Evolutionary conservation across 345 rosid species (phyloP).

Genomic region (Aethionema arabicum): DNA sequence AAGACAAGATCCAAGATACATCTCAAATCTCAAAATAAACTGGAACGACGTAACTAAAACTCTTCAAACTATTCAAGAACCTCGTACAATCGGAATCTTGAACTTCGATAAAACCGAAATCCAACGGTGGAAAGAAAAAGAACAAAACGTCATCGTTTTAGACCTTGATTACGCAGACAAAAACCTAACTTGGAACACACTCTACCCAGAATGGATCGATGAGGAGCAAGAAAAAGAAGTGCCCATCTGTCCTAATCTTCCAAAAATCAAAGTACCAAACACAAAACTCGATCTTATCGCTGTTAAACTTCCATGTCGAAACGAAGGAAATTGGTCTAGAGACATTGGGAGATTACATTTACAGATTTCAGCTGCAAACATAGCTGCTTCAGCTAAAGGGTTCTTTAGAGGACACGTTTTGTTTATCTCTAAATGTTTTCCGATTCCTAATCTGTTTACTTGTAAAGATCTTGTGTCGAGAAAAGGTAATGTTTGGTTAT

Average conservation of each 20-base stretch:
- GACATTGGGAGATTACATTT: constrained; percentile 82
- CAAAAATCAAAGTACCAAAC: constrained; percentile 61
- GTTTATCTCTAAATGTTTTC: constrained; percentile 66
- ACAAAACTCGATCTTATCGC: constrained; percentile 67
- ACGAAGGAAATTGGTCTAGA: constrained; percentile 85
- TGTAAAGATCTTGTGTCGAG: constrained; percentile 71
- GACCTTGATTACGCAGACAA: constrained; percentile 46
- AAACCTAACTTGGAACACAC: constrained; percentile 74
- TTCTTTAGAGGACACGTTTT: constrained; percentile 67
- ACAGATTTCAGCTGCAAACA: constrained; percentile 79
- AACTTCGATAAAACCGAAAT: constrained; percentile 70
- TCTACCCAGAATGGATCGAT: constrained; percentile 96
- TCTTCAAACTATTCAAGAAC: constrained; percentile 44
- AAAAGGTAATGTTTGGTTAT: constrained; percentile 66
- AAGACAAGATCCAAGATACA: constrained; percentile 58
- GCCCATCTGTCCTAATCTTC: constrained; percentile 70
- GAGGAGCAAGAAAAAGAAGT: constrained; percentile 91
- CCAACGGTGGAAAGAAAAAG: constrained; percentile 55
- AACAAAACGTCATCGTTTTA: constrained; percentile 37
- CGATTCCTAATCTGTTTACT: constrained; percentile 74
- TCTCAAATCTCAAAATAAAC: constrained; percentile 51
- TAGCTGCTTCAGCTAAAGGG: constrained; percentile 71
- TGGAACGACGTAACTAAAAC: constrained; percentile 70
- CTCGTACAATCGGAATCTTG: constrained; percentile 70
- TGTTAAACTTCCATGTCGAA: constrained; percentile 90